Conservation (phyloP, 306 rosid genomes). For the Argentina anserina region DNA sequence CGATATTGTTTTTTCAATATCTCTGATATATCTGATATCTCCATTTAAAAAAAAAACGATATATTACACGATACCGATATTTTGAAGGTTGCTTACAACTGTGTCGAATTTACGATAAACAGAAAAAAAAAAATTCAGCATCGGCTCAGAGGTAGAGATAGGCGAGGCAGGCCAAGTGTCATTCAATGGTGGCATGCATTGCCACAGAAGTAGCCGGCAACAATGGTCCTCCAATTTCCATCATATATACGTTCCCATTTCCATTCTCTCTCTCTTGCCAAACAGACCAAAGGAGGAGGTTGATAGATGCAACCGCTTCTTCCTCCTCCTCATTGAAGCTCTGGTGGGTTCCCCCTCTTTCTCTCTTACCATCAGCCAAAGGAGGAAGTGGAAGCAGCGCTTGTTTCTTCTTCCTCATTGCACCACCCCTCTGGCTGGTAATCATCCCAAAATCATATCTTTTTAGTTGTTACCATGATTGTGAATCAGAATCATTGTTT, state of each 20-base stretch:
- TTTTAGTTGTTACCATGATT: not conserved
- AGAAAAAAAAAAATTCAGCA: not conserved
- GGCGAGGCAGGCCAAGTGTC: constrained; percentile 6
- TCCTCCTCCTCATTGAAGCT: constrained; percentile 5
- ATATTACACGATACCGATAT: too few species aligned
- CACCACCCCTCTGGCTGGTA: constrained; percentile 2
- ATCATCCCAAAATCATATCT: not conserved
- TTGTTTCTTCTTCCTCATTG: not conserved
- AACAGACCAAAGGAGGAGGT: not conserved
- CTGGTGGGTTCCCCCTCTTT: constrained; percentile 2
- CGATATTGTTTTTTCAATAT: too few species aligned
- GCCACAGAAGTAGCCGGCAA: constrained; percentile 14
- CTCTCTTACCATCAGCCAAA: constrained; percentile 13
- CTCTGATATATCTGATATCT: too few species aligned
- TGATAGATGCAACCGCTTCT: not conserved
- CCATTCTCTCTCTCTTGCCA: constrained; percentile 3
- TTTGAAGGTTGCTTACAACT: too few species aligned
- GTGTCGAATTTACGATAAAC: too few species aligned
- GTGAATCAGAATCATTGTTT: not conserved
- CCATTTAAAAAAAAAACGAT: too few species aligned
- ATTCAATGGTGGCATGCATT: not conserved
- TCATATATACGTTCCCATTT: not conserved
- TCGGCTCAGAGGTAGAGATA: not conserved
- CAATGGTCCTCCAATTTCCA: not conserved
- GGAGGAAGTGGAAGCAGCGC: constrained; percentile 1